These are phyloP conservation scores for Hygrophila difformis DNA, from an alignment of 257 asterid species.

Conservation along the genomic window DNA sequence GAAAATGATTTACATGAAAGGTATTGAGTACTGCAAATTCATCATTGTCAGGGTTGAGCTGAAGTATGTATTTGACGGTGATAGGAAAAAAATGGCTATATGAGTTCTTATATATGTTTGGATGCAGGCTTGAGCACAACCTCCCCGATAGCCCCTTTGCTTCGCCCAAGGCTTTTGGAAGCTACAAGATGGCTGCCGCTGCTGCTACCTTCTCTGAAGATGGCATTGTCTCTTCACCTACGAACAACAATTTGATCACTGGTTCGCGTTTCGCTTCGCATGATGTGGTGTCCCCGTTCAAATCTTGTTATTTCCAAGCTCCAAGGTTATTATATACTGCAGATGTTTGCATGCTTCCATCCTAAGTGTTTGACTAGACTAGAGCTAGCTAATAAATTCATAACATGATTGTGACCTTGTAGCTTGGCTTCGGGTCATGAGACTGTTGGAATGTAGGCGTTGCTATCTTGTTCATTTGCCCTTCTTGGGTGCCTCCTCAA, in stretches of 20 bases:
- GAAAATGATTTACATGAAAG: conserved; percentile 40
- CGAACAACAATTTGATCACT: conserved; percentile 36
- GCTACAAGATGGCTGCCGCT: no score
- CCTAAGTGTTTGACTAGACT: no score
- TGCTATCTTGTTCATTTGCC: no score
- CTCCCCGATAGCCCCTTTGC: conserved; percentile 77
- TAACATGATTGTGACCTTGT: no score
- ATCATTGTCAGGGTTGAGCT: no score
- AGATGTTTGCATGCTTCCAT: no score
- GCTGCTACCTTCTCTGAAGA: conserved; percentile 25
- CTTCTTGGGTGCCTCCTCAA: no score
- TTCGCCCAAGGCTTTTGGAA: conserved; percentile 45
- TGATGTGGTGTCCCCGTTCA: conserved; percentile 53
- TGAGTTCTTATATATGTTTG: neutral
- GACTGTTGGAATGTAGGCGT: no score
- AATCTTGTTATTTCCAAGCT: conserved; percentile 54
- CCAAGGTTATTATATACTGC: conserved; percentile 58
- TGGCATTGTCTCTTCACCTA: conserved; percentile 10
- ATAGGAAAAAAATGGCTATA: neutral
- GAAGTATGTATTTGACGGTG: neutral
- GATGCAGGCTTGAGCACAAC: conserved; percentile 54
- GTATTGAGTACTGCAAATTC: conserved; percentile 12
- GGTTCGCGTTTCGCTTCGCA: conserved; percentile 35
- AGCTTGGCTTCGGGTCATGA: no score
- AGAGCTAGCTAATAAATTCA: no score